phyloP scores from a whole-genome alignment of 352 stramenopile species.

The Pythium dissotocum region DNA sequence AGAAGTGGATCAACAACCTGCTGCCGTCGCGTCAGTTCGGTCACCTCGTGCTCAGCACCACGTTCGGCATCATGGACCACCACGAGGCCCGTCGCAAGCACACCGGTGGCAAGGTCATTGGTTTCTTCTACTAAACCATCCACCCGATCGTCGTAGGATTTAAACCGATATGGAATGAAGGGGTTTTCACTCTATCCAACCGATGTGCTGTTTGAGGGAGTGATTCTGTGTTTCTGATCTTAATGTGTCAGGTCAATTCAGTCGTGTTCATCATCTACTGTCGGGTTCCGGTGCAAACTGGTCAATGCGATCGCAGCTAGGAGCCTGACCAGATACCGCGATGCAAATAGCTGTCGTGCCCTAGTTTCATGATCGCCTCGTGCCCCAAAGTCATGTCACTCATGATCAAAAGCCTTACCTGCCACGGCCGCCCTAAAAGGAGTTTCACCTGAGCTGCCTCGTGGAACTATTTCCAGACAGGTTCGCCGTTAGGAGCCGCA shows the following conservation, averaged over 20 bases:
- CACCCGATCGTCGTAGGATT: conserved; percentile 4
- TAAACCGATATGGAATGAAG: conserved; percentile 21
- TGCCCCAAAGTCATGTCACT: neutral
- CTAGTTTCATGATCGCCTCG: too few species aligned
- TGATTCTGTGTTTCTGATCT: too few species aligned
- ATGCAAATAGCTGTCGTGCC: too few species aligned
- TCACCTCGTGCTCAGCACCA: conserved; percentile 94
- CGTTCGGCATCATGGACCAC: conserved; percentile 92
- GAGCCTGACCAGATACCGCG: too few species aligned
- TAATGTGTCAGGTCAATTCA: too few species aligned
- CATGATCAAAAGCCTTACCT: neutral
- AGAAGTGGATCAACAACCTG: conserved; percentile 99
- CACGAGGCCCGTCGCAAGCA: conserved; percentile 98
- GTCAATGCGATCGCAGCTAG: too few species aligned
- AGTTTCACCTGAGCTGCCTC: neutral
- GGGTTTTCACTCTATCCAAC: conserved; percentile 11
- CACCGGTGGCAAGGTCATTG: conserved; percentile 99
- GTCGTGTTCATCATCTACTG: too few species aligned
- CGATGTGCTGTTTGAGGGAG: too few species aligned
- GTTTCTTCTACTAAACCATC: conserved; percentile 98
- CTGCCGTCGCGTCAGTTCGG: conserved; percentile 99
- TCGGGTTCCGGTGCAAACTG: too few species aligned
- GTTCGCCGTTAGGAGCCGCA: neutral
- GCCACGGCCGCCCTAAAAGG: neutral
- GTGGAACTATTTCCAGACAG: neutral